These are phyloP conservation scores for Solanum boliviense DNA, from an alignment of 257 asterid genomes.

Conservation along the genomic window DNA sequence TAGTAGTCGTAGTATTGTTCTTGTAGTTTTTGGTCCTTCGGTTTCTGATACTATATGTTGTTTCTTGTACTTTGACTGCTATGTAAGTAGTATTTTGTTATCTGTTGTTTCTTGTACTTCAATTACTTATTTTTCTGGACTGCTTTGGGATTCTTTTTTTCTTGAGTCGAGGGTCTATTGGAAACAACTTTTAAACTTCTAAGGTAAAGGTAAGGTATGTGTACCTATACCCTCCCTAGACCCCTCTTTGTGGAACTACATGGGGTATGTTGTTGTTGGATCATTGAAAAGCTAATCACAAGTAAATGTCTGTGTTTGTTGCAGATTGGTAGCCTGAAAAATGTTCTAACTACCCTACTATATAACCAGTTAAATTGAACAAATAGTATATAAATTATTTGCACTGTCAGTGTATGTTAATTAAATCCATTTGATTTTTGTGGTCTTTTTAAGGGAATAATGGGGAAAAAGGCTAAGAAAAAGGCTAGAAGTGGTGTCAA, in stretches of 20 bases:
- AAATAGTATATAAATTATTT: neutral
- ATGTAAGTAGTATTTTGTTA: neutral
- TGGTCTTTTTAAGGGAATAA: slow-evolving; percentile 15
- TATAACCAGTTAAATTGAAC: neutral
- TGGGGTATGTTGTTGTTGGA: neutral
- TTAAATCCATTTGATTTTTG: neutral
- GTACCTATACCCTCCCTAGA: neutral
- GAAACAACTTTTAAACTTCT: neutral
- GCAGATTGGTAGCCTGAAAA: neutral
- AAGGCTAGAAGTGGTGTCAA: slow-evolving; percentile 49
- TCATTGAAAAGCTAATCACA: neutral
- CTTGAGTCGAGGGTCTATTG: neutral
- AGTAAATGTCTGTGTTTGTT: neutral
- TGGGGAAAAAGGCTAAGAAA: slow-evolving; percentile 82
- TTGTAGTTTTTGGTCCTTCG: neutral
- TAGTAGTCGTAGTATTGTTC: neutral
- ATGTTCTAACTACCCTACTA: neutral
- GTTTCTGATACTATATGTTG: neutral
- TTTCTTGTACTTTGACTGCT: neutral
- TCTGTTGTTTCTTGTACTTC: neutral
- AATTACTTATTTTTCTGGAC: neutral
- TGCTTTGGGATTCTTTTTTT: neutral
- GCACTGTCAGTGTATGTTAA: neutral
- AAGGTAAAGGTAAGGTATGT: neutral
- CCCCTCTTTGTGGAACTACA: neutral